Evolutionary conservation across 2,329 filamentous ascomycete genomes (phyloP).

Genomic region (Microsporum audouinii): DNA sequence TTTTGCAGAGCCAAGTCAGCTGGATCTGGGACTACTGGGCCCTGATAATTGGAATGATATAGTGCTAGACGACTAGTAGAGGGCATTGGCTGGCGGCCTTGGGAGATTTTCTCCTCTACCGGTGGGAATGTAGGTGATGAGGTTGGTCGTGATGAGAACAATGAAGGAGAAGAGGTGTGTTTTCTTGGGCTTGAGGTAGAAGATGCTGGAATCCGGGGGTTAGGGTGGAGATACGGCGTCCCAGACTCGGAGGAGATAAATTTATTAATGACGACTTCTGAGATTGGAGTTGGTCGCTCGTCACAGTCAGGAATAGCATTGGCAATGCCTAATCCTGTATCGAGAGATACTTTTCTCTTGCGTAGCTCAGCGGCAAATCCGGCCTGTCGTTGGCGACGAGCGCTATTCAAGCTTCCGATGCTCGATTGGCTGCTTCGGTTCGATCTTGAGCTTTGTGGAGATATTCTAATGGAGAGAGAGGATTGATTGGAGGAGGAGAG

Average conservation of each 20-base stretch:
- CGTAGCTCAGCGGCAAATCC: slow-evolving; percentile 27
- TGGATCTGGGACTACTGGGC: slow-evolving; percentile 37
- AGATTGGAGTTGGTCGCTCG: slow-evolving; percentile 33
- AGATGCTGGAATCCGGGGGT: slow-evolving; percentile 7
- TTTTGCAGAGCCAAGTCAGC: slow-evolving; percentile 46
- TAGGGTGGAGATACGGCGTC: background rate
- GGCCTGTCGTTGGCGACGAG: slow-evolving; percentile 21
- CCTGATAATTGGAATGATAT: slow-evolving; percentile 18
- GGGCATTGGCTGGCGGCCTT: slow-evolving; percentile 14
- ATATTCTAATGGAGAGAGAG: background rate
- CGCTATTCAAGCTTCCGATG: slow-evolving; percentile 9
- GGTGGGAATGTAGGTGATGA: slow-evolving; percentile 8
- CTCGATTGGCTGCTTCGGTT: slow-evolving; percentile 1
- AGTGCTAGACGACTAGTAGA: slow-evolving; percentile 14
- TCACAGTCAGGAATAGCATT: slow-evolving; percentile 13
- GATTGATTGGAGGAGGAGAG: background rate
- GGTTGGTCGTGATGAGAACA: slow-evolving; percentile 7
- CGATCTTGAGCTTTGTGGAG: background rate
- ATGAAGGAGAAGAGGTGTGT: background rate
- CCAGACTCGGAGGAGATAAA: slow-evolving; percentile 13
- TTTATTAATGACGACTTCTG: slow-evolving; percentile 26
- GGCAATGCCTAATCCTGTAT: background rate
- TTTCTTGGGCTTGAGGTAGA: background rate
- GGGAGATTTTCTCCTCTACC: slow-evolving; percentile 15
- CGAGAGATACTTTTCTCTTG: slow-evolving; percentile 14